phyloP scores from a whole-genome alignment of 139 green algal genomes.

The Micromonas commoda region DNA sequence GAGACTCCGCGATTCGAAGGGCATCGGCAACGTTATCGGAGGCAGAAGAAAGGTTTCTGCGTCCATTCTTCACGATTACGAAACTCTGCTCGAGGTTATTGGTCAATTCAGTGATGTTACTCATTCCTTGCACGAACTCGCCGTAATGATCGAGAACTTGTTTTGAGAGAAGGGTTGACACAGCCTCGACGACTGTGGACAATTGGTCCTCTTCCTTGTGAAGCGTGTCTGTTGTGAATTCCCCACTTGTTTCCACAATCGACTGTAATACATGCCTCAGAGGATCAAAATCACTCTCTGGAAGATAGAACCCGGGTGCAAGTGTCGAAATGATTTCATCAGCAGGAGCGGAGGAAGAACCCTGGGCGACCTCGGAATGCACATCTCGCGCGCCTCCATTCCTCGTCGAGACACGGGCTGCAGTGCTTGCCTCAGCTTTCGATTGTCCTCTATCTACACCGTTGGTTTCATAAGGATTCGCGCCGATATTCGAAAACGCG shows the following conservation, averaged over 20 bases:
- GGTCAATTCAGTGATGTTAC: neutral
- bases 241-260: neutral
- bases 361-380: neutral
- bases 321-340: neutral
- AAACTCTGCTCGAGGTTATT: neutral
- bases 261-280: neutral
- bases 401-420: neutral
- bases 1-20: neutral
- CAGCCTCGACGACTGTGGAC: neutral
- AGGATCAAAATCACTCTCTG: neutral
- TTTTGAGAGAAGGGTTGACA: neutral
- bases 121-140: neutral
- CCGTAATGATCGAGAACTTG: neutral
- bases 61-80: constrained; percentile 4
- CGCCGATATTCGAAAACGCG: neutral
- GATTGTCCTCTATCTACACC: neutral
- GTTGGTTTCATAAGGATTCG: neutral
- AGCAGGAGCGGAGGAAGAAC: neutral
- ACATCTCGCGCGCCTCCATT: neutral
- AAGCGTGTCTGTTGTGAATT: neutral
- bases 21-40: neutral
- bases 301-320: neutral
- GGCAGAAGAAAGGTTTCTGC: neutral
- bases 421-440: neutral
- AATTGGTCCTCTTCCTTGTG: constrained; percentile 4